Evolutionary conservation across 768 basidiomycete species (phyloP), one percentile per base, ranked within the genome.

Genomic region (Neoboletus magnificus): DNA sequence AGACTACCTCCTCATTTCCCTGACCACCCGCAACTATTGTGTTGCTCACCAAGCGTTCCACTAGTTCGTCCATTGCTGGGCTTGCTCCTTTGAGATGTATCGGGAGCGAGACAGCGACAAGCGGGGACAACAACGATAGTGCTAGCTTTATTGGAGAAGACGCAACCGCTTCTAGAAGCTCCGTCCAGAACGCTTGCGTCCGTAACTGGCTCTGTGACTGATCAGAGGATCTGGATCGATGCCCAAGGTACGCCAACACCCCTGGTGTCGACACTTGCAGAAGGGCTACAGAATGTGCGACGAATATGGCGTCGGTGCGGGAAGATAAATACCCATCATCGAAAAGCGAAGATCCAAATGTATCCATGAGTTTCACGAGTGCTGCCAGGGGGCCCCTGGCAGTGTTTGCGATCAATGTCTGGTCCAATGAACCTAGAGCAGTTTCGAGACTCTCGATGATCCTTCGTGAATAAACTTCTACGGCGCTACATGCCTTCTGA

Each of bases 291-390:
- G 78, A 67, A 52, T 82, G 69, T 15, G 68, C 52, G 4, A 61
- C 51, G 18, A 82, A 65, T 7, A 82, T 67, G 4, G 59, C 61
- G 58, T 89, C 85, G 12, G 82, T 64, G 35, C 68, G 68, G 65
- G 74, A 59, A 6, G 79, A 64, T 43, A 84, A 74, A 7, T 64
- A 57, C 5, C 36, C 59, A 39, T 84, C 76, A 2, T 69, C 56
- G 54, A 86, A 85, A 15, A 89, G 62, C 0, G 73, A 69, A 8
- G 74, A 67, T 2, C 80, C 80, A 56, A 89, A 87, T 6, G 76
- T 72, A 11, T 77, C 73, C 40, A 89, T 61, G 33, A 86, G 68
- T 37, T 71, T 71, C 15, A 78, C 72, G 55, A 71, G 50, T 36
- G 54, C 54, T 9, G 62, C 60, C 5, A 80, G 57, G n/a, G 76